Percentiles rank a stretch among this genome's conserved stretches.
These are phyloP conservation scores for Escallonia rubra DNA, from an alignment of 129 eudicot species.

Conservation along the genomic window DNA sequence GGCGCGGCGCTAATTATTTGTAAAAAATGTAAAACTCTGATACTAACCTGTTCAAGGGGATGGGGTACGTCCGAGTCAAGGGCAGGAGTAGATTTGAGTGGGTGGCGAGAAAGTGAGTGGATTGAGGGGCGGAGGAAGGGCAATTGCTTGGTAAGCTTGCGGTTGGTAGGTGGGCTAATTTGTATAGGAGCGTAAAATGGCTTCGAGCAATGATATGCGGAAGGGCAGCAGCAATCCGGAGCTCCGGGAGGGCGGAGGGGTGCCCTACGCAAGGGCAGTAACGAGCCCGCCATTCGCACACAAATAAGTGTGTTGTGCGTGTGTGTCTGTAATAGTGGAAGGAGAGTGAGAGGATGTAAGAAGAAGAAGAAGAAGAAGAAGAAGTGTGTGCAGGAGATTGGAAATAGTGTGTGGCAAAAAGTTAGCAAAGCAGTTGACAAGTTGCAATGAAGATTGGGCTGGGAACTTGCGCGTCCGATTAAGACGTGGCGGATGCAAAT, in stretches of 20 bases:
- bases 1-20: too few species aligned
- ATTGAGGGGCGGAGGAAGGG: constrained; percentile 1
- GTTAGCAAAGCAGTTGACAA: too few species aligned
- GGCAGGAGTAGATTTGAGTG: constrained; percentile 33
- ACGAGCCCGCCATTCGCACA: constrained; percentile 29
- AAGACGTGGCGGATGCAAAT: too few species aligned
- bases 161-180: background rate
- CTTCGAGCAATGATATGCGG: background rate
- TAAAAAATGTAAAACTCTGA: too few species aligned
- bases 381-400: too few species aligned
- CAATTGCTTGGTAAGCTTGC: background rate
- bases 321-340: too few species aligned
- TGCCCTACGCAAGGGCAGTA: constrained; percentile 19
- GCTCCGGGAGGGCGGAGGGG: constrained; percentile 13
- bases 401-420: too few species aligned
- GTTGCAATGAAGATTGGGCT: too few species aligned
- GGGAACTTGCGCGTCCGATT: too few species aligned
- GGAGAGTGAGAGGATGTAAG: too few species aligned
- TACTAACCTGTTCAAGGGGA: constrained; percentile 38
- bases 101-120: background rate
- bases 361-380: too few species aligned
- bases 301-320: too few species aligned
- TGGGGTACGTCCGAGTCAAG: constrained; percentile 56
- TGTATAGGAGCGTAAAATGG: background rate
- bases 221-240: background rate